A percentile compares a stretch with the other conserved stretches of the same genome.
Conservation (phyloP, 805 yeast species). For the Yamadazyma sp. region DNA sequence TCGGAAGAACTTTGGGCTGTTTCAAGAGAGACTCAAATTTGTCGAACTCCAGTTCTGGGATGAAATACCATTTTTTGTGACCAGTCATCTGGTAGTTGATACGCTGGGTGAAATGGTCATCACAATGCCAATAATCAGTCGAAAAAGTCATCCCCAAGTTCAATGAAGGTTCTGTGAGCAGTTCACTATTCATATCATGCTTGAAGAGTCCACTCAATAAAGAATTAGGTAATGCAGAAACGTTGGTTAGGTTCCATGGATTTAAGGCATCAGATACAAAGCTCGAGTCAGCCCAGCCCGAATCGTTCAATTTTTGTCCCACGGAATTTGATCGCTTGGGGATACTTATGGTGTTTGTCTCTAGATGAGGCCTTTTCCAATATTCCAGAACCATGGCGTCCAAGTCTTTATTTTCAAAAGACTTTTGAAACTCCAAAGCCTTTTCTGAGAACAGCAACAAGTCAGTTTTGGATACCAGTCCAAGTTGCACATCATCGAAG, state of each 20-base stretch:
- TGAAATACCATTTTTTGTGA: constrained; percentile 59
- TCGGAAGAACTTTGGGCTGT: not conserved
- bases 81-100: constrained; percentile 59
- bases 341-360: too few species aligned
- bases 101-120: constrained; percentile 58
- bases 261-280: constrained; percentile 18
- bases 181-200: constrained; percentile 43
- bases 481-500: constrained; percentile 2
- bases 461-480: too few species aligned
- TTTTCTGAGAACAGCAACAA: too few species aligned
- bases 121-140: constrained; percentile 55
- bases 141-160: constrained; percentile 55
- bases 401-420: too few species aligned
- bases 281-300: too few species aligned
- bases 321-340: too few species aligned
- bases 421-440: too few species aligned
- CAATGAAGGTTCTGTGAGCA: constrained; percentile 43
- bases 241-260: constrained; percentile 61
- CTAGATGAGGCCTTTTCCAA: too few species aligned
- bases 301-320: too few species aligned
- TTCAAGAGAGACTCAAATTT: constrained; percentile 38
- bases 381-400: too few species aligned
- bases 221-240: constrained; percentile 51
- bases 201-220: constrained; percentile 45
- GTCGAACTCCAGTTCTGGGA: constrained; percentile 55